Percentiles rank a stretch among this genome's conserved stretches.
These are phyloP conservation scores for Mycoemilia scoparia DNA, from an alignment of 192 early-diverging fungal species.

Conservation along the genomic window DNA sequence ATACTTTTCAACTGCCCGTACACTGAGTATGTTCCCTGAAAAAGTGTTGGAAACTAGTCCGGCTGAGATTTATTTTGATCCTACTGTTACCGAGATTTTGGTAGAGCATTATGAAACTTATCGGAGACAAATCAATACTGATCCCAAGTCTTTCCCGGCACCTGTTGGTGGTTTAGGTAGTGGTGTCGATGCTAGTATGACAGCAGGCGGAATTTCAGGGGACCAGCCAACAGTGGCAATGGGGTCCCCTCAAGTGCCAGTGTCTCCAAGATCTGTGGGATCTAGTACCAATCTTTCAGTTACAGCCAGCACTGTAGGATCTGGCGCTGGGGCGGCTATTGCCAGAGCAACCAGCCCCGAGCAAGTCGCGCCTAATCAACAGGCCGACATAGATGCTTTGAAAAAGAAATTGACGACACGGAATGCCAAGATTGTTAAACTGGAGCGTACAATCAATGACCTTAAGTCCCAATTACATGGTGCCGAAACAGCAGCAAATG, in stretches of 20 bases:
- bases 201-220: conserved; percentile 23
- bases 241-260: conserved; percentile 15
- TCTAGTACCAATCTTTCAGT: conserved; percentile 8
- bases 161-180: conserved; percentile 13
- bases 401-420: conserved; percentile 9
- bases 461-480: not conserved
- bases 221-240: conserved; percentile 4
- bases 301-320: conserved; percentile 6
- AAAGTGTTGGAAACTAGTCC: conserved; percentile 40
- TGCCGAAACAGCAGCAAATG: conserved; percentile 1
- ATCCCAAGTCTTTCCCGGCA: conserved; percentile 15
- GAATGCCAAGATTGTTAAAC: conserved; percentile 5
- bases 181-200: conserved; percentile 12
- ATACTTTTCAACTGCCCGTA: conserved; percentile 51
- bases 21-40: conserved; percentile 41
- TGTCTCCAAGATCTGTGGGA: conserved; percentile 6
- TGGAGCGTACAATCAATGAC: conserved; percentile 8
- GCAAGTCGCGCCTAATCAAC: conserved; percentile 6
- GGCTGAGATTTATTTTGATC: conserved; percentile 63
- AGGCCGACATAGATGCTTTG: conserved; percentile 12
- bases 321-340: not conserved
- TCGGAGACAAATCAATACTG: conserved; percentile 11
- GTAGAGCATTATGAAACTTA: conserved; percentile 58
- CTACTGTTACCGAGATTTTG: conserved; percentile 67
- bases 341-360: conserved; percentile 1